A percentile compares a stretch with the other conserved stretches of the same genome.
Conservation (phyloP, 139 green algal species). For the Limnomonas spitsbergensis region DNA sequence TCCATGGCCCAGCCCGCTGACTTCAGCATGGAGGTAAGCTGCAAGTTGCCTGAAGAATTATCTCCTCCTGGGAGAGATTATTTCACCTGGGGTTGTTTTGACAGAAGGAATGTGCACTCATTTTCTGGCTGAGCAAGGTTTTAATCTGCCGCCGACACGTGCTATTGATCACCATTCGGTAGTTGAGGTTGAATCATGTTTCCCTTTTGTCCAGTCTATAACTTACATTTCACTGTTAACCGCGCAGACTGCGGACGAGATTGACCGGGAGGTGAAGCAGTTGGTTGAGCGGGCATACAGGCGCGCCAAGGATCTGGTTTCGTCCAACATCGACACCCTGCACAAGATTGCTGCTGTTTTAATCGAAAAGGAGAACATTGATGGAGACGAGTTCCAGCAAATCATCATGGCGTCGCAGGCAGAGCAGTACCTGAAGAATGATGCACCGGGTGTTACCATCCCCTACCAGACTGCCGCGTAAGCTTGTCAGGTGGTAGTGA, state of each 20-base stretch:
- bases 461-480: too few species aligned
- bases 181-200: too few species aligned
- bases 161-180: too few species aligned
- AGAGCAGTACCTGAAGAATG: constrained; percentile 87
- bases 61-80: neutral
- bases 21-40: constrained; percentile 65
- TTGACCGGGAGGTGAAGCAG: constrained; percentile 84
- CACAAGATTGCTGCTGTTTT: constrained; percentile 88
- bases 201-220: constrained; percentile 24
- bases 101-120: neutral
- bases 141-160: too few species aligned
- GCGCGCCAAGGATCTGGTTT: constrained; percentile 92
- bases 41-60: too few species aligned
- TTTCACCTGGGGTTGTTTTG: neutral
- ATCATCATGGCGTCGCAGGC: constrained; percentile 84
- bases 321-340: constrained; percentile 89
- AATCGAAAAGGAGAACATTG: constrained; percentile 97
- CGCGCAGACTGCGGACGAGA: constrained; percentile 77
- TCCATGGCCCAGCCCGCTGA: constrained; percentile 80
- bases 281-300: constrained; percentile 94
- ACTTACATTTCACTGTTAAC: too few species aligned
- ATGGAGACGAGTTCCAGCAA: constrained; percentile 75
- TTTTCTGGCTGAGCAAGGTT: too few species aligned
- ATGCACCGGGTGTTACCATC: constrained; percentile 71
- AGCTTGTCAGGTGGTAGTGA: too few species aligned